Conservation (phyloP, 768 basidiomycete species). For the Hericium rajendrae region DNA sequence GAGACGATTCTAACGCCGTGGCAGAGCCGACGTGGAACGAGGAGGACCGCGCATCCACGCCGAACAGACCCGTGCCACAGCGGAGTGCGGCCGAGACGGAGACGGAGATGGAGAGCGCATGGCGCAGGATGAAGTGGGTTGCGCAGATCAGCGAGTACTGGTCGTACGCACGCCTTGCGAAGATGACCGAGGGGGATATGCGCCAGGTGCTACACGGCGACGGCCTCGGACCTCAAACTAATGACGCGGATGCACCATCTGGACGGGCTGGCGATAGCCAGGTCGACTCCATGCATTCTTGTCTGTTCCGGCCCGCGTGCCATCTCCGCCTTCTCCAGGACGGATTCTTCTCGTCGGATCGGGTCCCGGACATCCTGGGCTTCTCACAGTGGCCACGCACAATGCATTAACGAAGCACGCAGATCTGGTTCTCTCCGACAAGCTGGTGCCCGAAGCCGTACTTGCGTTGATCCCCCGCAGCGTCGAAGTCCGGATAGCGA, state of each 20-base stretch:
- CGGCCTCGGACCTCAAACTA: slow-evolving; percentile 13
- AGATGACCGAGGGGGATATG: slow-evolving; percentile 62
- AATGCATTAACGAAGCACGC: slow-evolving; percentile 69
- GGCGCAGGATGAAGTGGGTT: slow-evolving; percentile 82
- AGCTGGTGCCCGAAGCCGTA: slow-evolving; percentile 86
- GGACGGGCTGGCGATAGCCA: slow-evolving; percentile 21
- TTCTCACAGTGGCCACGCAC: slow-evolving; percentile 84
- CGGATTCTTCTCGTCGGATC: slow-evolving; percentile 89
- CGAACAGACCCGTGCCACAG: slow-evolving; percentile 60
- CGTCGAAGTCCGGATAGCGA: slow-evolving; percentile 77
- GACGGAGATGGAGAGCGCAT: slow-evolving; percentile 26
- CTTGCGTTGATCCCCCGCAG: slow-evolving; percentile 71
- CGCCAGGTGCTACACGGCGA: slow-evolving; percentile 42
- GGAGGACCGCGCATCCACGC: slow-evolving; percentile 45
- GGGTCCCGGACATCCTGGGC: slow-evolving; percentile 89
- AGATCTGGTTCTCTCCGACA: slow-evolving; percentile 89
- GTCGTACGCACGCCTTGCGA: slow-evolving; percentile 69
- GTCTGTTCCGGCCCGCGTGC: slow-evolving; percentile 8
- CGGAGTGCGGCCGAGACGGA: slow-evolving; percentile 37
- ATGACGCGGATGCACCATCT: background rate
- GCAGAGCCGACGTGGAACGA: slow-evolving; percentile 40
- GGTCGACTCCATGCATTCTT: slow-evolving; percentile 17
- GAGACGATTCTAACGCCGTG: slow-evolving; percentile 17
- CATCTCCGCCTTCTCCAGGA: slow-evolving; percentile 32
- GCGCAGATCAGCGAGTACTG: slow-evolving; percentile 96